These are phyloP conservation scores for Psilocybe subaeruginosa DNA, from an alignment of 768 basidiomycete species.

Conservation along the genomic window DNA sequence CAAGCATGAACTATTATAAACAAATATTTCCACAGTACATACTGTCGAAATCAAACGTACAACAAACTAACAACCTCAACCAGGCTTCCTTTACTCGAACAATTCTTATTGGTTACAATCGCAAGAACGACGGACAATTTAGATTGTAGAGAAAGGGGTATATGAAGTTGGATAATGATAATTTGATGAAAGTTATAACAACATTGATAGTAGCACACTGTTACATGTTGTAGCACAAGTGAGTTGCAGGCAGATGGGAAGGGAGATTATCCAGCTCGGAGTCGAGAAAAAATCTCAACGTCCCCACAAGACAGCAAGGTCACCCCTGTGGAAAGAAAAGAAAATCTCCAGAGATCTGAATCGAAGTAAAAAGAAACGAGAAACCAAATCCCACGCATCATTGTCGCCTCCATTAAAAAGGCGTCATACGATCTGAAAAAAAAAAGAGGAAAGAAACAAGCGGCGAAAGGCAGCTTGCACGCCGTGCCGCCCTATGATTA, in stretches of 20 bases:
- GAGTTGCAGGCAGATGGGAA: conserved; percentile 13
- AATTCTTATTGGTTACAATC: not conserved
- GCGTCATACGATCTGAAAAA: conserved; percentile 1
- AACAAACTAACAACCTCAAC: not conserved
- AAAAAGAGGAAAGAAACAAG: conserved; percentile 12
- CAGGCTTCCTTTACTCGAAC: not conserved
- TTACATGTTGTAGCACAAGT: conserved; percentile 14
- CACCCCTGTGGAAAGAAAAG: conserved; percentile 16
- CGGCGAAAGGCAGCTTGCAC: conserved; percentile 8
- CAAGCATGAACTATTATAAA: not conserved
- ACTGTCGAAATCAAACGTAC: not conserved
- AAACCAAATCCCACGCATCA: conserved; percentile 19
- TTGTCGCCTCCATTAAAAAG: conserved; percentile 14
- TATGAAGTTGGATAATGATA: conserved; percentile 21
- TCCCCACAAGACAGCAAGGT: conserved; percentile 21
- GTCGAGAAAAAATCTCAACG: conserved; percentile 24
- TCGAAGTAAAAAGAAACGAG: conserved; percentile 8
- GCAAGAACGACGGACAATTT: conserved; percentile 1
- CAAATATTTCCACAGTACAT: not conserved
- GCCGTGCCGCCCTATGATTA: conserved; percentile 4
- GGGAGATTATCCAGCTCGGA: conserved; percentile 29
- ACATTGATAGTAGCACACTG: conserved; percentile 20
- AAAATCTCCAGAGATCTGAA: conserved; percentile 28
- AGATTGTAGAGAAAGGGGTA: conserved; percentile 19
- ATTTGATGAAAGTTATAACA: conserved; percentile 13